phyloP scores from a whole-genome alignment of 805 yeast genomes.

The Yarrowia bubula region DNA sequence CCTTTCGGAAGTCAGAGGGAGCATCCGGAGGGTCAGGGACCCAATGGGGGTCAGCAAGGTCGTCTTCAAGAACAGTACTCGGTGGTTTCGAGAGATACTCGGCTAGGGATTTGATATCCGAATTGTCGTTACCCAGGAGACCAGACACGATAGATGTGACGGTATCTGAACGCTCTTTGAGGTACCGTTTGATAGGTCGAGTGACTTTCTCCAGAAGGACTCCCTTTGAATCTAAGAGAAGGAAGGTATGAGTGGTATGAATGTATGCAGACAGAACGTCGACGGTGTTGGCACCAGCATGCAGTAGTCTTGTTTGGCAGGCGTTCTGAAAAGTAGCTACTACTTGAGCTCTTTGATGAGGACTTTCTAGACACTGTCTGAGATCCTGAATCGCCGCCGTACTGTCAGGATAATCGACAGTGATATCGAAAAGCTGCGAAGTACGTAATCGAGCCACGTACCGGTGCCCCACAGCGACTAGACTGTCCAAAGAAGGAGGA shows the following conservation, averaged over 20 bases:
- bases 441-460: conserved; percentile 44
- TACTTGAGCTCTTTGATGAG: conserved; percentile 50
- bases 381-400: conserved; percentile 57
- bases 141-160: conserved; percentile 69
- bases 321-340: conserved; percentile 50
- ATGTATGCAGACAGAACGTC: conserved; percentile 69
- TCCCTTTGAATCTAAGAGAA: conserved; percentile 81
- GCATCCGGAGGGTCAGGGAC: conserved; percentile 87
- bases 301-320: conserved; percentile 54
- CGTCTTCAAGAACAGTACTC: conserved; percentile 39
- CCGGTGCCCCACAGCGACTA: not conserved
- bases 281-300: conserved; percentile 77
- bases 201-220: conserved; percentile 76
- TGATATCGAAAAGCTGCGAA: conserved; percentile 58
- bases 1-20: conserved; percentile 72
- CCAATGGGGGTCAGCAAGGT: conserved; percentile 58
- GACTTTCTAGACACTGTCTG: conserved; percentile 49
- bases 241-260: conserved; percentile 66
- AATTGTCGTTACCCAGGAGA: conserved; percentile 48
- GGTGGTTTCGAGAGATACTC: conserved; percentile 45
- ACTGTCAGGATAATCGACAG: conserved; percentile 53
- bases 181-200: conserved; percentile 67
- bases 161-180: conserved; percentile 73
- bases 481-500: conserved; percentile 6
- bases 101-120: conserved; percentile 52